Evolutionary conservation across 208 protist species (phyloP).

Genomic region (Crithidia brevicula): DNA sequence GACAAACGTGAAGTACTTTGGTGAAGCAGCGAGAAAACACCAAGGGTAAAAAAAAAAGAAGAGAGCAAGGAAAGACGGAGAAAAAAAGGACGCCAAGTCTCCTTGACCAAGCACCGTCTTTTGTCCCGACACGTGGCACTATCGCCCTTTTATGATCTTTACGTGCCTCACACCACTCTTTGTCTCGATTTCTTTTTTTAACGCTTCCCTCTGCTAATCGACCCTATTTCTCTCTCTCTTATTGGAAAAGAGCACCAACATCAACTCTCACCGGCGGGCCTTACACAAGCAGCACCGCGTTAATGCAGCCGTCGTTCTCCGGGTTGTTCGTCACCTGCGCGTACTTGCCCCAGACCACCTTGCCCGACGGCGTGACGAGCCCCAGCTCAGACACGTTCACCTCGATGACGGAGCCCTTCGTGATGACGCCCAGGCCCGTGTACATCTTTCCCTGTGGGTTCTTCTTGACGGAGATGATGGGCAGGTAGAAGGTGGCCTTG

Average conservation of each 20-base stretch:
- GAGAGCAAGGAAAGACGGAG: conserved; percentile 5
- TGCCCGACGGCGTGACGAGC: conserved; percentile 99
- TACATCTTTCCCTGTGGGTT: conserved; percentile 99
- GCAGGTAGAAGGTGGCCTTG: conserved; percentile 99
- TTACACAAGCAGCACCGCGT: conserved; percentile 99
- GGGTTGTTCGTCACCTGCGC: conserved; percentile 99
- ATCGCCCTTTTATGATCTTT: no score
- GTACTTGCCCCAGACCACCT: conserved; percentile 99
- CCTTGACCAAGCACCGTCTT: no score
- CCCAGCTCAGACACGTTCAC: conserved; percentile 99
- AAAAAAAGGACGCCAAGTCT: conserved; percentile 9
- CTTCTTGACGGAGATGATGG: conserved; percentile 99
- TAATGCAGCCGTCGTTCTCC: conserved; percentile 99
- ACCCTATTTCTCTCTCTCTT: conserved; percentile 1
- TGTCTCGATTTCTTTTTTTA: conserved; percentile 1
- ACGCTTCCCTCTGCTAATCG: background rate
- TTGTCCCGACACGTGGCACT: no score
- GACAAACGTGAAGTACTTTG: no score
- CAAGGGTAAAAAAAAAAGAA: no score
- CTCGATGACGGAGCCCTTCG: conserved; percentile 99
- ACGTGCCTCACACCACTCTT: no score
- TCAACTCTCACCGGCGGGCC: no score
- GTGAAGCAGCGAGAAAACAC: no score
- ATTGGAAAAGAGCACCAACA: no score
- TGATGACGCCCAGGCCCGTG: conserved; percentile 99